These are phyloP conservation scores for Pleurotus djamor DNA, from an alignment of 768 basidiomycete species.

Conservation along the genomic window DNA sequence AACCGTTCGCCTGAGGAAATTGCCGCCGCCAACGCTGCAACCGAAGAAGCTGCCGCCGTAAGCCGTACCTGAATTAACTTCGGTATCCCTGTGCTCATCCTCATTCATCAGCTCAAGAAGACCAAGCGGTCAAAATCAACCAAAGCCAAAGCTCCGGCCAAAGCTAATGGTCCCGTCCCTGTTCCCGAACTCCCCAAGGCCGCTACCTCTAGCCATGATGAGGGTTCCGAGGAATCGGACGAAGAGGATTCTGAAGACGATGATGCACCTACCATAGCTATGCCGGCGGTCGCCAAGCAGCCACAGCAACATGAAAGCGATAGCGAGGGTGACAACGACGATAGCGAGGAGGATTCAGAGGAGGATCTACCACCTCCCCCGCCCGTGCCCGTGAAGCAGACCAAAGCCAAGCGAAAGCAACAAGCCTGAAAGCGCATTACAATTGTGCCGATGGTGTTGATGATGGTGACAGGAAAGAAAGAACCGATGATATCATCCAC, in stretches of 20 bases:
- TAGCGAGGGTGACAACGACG: constrained; percentile 10
- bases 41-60: constrained; percentile 15
- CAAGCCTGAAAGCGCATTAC: neutral
- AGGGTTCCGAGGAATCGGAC: constrained; percentile 9
- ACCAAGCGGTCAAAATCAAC: neutral
- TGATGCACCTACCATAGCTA: neutral
- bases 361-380: neutral
- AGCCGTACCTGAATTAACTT: neutral
- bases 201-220: constrained; percentile 26
- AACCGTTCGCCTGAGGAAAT: constrained; percentile 47
- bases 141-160: constrained; percentile 24
- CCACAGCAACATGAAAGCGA: neutral
- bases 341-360: constrained; percentile 12
- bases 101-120: neutral
- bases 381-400: neutral
- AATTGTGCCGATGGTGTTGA: neutral
- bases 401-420: neutral
- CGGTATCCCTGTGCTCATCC: neutral
- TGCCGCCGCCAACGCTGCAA: constrained; percentile 39
- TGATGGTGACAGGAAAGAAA: neutral
- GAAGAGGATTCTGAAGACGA: neutral
- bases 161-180: constrained; percentile 27
- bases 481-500: neutral
- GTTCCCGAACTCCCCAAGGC: constrained; percentile 17
- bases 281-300: constrained; percentile 1